Base-by-base conservation (phyloP, 2,329 filamentous ascomycete species). In the Thelonectria blattea region DNA sequence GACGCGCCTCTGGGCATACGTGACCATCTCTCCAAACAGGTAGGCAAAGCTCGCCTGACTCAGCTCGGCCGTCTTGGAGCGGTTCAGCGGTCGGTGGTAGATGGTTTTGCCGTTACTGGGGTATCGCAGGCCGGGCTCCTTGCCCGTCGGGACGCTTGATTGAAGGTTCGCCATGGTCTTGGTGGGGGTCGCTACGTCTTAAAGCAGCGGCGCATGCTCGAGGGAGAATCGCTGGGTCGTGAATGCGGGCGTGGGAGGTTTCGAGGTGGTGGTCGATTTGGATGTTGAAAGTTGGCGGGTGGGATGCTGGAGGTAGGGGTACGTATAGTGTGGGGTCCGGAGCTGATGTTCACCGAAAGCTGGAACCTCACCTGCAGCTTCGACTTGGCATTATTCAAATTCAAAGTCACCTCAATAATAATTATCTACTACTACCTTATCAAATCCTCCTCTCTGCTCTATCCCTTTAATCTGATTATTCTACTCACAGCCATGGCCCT, bases 101-200 rank as follows among this genome's bases (percentile, higher is more conserved):
- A 99, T 98, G 66, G 93, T 97, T 81, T 98, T 98, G 80, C 93
- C 92, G 76, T 88, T 96, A 58, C 91, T 91, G 49, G 95, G 94
- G 72, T 96, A 92, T 68, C 93, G 91, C 63, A 99, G 88, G 24
- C 91, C 89, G 34, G 83, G 75, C 66, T 83, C 82, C 73, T 82
- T 81, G 67, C 78, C 76, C 60, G 78, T 74, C 24, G 77, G 70
- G 65, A 82, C 78, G 65, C 77, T 72, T 58, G 81, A 75, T 67
- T 83, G 82, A 43, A 82, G 73, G 73, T 82, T 85, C 60, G 82
- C 78, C 83, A 85, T 85, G 65, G 61, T 70, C 46, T 60, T 61
- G 49, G 52, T 55, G 27, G 30, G 30, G 18, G 27, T 52, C 27
- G 58, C 43, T 49, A 53, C 30, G 52, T 17, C 18, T 22, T 45